A percentile compares a stretch with the other conserved stretches of the same genome.
These are phyloP conservation scores for Rhododendron kiyosumense DNA, from an alignment of 148 eudicot species.

Conservation along the genomic window DNA sequence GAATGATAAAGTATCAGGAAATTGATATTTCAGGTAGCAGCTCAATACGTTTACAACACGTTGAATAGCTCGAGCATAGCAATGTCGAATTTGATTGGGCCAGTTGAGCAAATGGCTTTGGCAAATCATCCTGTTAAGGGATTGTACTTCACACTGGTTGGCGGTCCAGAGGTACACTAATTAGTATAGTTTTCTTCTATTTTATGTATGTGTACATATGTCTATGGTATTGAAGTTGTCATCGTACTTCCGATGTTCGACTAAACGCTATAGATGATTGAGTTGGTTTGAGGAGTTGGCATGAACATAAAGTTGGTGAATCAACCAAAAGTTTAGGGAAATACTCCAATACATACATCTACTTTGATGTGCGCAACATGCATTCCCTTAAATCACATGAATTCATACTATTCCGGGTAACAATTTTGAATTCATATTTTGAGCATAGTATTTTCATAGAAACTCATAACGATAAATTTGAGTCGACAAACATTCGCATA, in stretches of 20 bases:
- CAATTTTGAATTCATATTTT: not conserved
- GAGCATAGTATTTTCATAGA: not conserved
- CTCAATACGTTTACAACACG: conserved; percentile 34
- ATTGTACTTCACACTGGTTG: conserved; percentile 49
- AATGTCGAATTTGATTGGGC: conserved; percentile 57
- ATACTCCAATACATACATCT: not conserved
- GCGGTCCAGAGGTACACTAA: conserved; percentile 48
- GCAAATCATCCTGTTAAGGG: conserved; percentile 55
- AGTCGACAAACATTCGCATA: not conserved
- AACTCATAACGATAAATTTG: not conserved
- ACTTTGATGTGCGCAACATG: not conserved
- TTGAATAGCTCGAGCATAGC: conserved; percentile 46
- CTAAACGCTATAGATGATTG: not conserved
- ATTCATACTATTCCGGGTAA: not conserved
- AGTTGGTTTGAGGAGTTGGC: no score
- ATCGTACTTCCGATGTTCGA: not conserved
- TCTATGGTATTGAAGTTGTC: not conserved
- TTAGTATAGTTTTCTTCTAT: no score
- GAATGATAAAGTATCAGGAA: not conserved
- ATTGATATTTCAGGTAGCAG: conserved; percentile 33
- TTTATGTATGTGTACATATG: no score
- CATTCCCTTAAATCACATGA: not conserved
- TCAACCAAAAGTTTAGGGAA: no score
- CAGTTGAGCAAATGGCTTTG: conserved; percentile 48
- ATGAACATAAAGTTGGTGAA: no score